These are phyloP conservation scores for Tylopilus rubrobrunneus DNA, from an alignment of 768 basidiomycete species.

Conservation along the genomic window DNA sequence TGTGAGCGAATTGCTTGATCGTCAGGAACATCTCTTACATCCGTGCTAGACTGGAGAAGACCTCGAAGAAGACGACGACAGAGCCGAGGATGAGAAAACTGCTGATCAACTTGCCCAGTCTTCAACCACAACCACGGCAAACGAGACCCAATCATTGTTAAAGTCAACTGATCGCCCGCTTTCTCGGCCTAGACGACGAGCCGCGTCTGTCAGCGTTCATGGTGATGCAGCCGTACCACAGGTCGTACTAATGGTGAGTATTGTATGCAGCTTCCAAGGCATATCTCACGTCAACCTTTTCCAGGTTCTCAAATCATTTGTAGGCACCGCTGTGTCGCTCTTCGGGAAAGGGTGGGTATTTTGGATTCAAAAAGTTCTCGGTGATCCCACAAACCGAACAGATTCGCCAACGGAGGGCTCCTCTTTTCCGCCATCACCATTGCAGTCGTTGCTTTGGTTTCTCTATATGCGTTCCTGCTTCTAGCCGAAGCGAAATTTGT, in stretches of 20 bases:
- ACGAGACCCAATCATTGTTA: conserved; percentile 60
- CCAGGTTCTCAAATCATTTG: conserved; percentile 87
- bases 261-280: not conserved
- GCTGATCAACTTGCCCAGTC: conserved; percentile 24
- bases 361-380: not conserved
- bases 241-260: conserved; percentile 84
- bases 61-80: conserved; percentile 81
- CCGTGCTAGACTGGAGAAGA: conserved; percentile 78
- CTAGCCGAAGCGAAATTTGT: conserved; percentile 84
- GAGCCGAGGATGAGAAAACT: conserved; percentile 53
- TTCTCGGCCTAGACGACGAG: conserved; percentile 53
- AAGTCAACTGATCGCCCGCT: conserved; percentile 36
- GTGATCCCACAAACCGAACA: conserved; percentile 27
- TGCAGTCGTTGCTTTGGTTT: conserved; percentile 77
- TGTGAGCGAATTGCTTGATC: conserved; percentile 46
- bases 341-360: conserved; percentile 78
- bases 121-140: conserved; percentile 5
- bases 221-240: conserved; percentile 91
- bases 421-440: conserved; percentile 82
- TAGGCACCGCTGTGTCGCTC: conserved; percentile 95
- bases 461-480: conserved; percentile 90
- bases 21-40: conserved; percentile 1
- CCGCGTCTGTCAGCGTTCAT: conserved; percentile 53
- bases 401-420: conserved; percentile 94
- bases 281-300: not conserved